Percentiles rank a stretch among this genome's conserved stretches.
Evolutionary conservation across 2,329 filamentous ascomycete genomes (phyloP).

Genomic region (Colletotrichum lentis): DNA sequence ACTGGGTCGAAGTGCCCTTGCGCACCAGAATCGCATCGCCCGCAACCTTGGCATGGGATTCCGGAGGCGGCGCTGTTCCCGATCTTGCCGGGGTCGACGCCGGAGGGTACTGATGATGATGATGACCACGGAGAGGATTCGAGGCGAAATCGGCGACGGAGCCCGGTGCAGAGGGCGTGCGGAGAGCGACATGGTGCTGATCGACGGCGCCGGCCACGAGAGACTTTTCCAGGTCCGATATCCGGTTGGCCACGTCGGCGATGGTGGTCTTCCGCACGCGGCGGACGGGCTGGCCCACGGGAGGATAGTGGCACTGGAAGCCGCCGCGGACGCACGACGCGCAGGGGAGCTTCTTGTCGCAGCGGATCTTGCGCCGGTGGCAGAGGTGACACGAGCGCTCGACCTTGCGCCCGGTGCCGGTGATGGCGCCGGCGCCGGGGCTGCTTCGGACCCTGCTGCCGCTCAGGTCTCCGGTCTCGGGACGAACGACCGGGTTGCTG

Average conservation of each 20-base stretch:
- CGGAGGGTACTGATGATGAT: no score
- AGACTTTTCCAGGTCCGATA: slow-evolving; percentile 48
- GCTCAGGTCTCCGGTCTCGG: background rate
- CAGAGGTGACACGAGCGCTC: slow-evolving; percentile 47
- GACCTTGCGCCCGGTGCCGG: slow-evolving; percentile 21
- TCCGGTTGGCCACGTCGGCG: slow-evolving; percentile 48
- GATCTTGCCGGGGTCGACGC: background rate
- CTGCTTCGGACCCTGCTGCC: background rate
- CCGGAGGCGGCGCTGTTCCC: background rate
- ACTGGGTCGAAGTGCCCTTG: slow-evolving; percentile 47
- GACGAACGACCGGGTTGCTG: background rate
- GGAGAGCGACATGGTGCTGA: background rate
- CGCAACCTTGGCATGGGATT: background rate
- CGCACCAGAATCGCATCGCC: slow-evolving; percentile 44
- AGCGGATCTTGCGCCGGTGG: slow-evolving; percentile 46
- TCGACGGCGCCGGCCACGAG: slow-evolving; percentile 34
- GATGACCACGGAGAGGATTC: background rate
- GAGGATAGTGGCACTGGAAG: slow-evolving; percentile 45
- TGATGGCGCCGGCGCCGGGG: no score
- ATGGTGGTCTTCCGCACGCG: slow-evolving; percentile 42
- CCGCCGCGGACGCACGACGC: slow-evolving; percentile 41
- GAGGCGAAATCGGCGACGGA: background rate
- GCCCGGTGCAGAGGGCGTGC: background rate
- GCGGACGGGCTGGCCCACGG: slow-evolving; percentile 41
- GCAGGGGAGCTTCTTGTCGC: slow-evolving; percentile 46